Percentiles rank a stretch among this genome's conserved stretches.
phyloP scores from a whole-genome alignment of 345 rosid genomes.

The Syzygium aromaticum region DNA sequence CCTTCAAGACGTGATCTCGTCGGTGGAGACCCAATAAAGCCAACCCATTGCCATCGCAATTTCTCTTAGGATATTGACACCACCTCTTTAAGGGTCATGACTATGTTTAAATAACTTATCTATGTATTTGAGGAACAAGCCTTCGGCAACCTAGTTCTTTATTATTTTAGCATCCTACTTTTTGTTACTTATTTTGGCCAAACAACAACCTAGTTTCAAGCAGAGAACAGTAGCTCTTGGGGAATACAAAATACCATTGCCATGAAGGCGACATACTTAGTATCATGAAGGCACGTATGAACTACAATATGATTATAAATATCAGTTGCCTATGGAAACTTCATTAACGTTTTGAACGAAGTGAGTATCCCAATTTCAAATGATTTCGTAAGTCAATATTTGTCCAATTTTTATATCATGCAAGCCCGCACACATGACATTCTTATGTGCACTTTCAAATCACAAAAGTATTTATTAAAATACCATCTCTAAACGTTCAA shows the following conservation, averaged over 20 bases:
- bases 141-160: not conserved
- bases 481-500: not conserved
- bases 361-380: not conserved
- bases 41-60: not conserved
- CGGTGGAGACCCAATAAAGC: not conserved
- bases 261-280: not conserved
- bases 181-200: not conserved
- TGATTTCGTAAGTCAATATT: not conserved
- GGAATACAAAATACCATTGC: not conserved
- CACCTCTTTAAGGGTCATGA: not conserved
- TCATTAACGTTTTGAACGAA: not conserved
- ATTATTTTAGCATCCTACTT: not conserved
- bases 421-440: not conserved
- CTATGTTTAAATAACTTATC: not conserved
- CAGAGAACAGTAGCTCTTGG: not conserved
- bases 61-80: not conserved
- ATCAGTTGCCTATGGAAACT: not conserved
- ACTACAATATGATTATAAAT: not conserved
- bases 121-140: not conserved
- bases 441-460: not conserved
- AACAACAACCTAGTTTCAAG: not conserved
- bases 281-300: not conserved
- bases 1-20: not conserved
- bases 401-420: not conserved
- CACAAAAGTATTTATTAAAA: not conserved